A percentile compares a stretch with the other conserved stretches of the same genome.
Conservation (phyloP, 805 yeast species). For the Saccharomycopsis microspora region DNA sequence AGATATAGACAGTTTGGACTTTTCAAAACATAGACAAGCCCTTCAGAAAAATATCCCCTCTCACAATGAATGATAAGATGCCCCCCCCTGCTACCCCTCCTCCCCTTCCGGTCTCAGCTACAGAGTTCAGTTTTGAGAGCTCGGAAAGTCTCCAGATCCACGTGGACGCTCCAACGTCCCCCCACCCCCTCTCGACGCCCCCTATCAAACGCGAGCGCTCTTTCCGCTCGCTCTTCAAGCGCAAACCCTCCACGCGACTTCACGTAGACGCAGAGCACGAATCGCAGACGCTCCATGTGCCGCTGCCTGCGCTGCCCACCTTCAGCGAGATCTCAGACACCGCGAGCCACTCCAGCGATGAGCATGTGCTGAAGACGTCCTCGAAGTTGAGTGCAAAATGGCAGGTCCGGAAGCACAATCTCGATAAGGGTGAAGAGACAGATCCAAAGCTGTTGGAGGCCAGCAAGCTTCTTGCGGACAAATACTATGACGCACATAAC, state of each 20-base stretch:
- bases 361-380: not conserved
- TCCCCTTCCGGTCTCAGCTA: not conserved
- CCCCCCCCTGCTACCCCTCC: not conserved
- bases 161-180: too few relatives aligned
- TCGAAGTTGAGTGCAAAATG: constrained; percentile 12
- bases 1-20: too few relatives aligned
- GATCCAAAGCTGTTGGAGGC: constrained; percentile 7
- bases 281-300: not conserved
- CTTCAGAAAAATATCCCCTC: not conserved
- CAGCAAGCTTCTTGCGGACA: constrained; percentile 5
- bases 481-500: constrained; percentile 13
- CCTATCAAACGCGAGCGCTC: constrained; percentile 9
- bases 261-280: not conserved
- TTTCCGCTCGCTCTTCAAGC: constrained; percentile 9
- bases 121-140: not conserved
- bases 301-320: constrained; percentile 1
- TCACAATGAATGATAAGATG: not conserved
- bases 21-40: too few relatives aligned
- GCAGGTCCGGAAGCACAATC: constrained; percentile 7
- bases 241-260: not conserved
- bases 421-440: constrained; percentile 12
- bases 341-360: not conserved
- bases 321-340: constrained; percentile 3
- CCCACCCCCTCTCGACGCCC: not conserved
- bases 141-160: not conserved